A percentile compares a stretch with the other conserved stretches of the same genome.
phyloP scores from a whole-genome alignment of 148 eudicot species.

The Heliamphora exappendiculata region DNA sequence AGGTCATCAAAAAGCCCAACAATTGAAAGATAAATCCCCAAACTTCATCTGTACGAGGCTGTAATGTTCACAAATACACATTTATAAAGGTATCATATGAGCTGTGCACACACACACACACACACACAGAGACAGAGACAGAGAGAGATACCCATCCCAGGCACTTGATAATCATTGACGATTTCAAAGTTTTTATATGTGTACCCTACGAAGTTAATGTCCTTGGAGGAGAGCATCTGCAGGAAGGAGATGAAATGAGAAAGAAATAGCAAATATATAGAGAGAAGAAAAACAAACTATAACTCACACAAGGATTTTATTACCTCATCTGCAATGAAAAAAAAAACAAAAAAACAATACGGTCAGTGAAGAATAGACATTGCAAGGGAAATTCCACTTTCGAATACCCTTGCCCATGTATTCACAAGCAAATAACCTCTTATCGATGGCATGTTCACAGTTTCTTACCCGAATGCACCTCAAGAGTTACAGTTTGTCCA shows the following conservation, averaged over 20 bases:
- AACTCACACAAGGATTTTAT: background rate
- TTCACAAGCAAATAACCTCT: background rate
- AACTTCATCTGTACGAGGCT: background rate
- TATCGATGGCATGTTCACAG: background rate
- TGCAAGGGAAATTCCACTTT: background rate
- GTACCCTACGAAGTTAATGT: conserved; percentile 90
- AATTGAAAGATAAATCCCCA: background rate
- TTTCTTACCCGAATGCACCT: background rate
- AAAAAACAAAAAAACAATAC: background rate
- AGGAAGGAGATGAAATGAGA: conserved; percentile 13
- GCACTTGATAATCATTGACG: conserved; percentile 91
- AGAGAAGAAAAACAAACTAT: background rate
- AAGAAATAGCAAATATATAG: background rate
- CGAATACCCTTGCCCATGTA: background rate
- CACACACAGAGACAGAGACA: conserved; percentile 17
- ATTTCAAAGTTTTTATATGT: conserved; percentile 95
- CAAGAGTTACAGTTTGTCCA: background rate
- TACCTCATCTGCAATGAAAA: background rate
- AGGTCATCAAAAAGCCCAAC: background rate
- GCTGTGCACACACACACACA: background rate
- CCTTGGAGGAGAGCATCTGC: conserved; percentile 94
- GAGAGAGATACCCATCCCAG: conserved; percentile 74
- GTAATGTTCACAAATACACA: background rate
- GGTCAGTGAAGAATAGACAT: background rate
- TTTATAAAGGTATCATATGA: background rate